Evolutionary conservation across 345 rosid genomes (phyloP).

Genomic region (Nephelium lappaceum): DNA sequence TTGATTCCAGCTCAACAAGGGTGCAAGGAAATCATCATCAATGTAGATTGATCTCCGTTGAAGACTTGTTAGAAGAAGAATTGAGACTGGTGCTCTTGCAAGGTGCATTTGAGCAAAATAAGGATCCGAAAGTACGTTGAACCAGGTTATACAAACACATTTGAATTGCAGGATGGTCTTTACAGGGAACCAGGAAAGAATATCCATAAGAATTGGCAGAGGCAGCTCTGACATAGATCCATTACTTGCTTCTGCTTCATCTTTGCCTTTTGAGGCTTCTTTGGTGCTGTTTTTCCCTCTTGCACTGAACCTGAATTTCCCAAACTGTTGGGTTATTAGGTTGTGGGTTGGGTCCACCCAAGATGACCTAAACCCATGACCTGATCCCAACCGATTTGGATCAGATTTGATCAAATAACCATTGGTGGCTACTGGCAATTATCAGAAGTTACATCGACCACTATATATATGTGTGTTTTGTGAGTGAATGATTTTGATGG

Average conservation of each 20-base stretch:
- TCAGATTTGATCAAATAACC: no score
- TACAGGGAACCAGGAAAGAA: constrained; percentile 18
- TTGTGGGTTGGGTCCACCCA: no score
- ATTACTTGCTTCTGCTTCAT: not conserved
- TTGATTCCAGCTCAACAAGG: not conserved
- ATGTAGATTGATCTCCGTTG: not conserved
- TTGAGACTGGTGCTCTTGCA: constrained; percentile 28
- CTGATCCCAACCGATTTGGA: no score
- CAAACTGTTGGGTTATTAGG: no score
- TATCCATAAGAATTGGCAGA: constrained; percentile 7
- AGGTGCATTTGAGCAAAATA: constrained; percentile 29
- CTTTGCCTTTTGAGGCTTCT: not conserved
- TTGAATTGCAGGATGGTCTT: constrained; percentile 36
- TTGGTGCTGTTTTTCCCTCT: not conserved
- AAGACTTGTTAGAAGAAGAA: not conserved
- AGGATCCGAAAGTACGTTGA: constrained; percentile 34
- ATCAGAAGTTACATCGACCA: no score
- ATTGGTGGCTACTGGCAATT: no score
- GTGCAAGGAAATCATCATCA: not conserved
- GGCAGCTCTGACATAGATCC: constrained; percentile 14
- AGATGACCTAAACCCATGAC: no score
- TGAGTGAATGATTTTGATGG: no score
- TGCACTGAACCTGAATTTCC: not conserved
- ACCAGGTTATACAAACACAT: constrained; percentile 46
- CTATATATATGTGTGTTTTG: no score